Evolutionary conservation across 352 stramenopile species (phyloP).

Genomic region (Pythium oligandrum): DNA sequence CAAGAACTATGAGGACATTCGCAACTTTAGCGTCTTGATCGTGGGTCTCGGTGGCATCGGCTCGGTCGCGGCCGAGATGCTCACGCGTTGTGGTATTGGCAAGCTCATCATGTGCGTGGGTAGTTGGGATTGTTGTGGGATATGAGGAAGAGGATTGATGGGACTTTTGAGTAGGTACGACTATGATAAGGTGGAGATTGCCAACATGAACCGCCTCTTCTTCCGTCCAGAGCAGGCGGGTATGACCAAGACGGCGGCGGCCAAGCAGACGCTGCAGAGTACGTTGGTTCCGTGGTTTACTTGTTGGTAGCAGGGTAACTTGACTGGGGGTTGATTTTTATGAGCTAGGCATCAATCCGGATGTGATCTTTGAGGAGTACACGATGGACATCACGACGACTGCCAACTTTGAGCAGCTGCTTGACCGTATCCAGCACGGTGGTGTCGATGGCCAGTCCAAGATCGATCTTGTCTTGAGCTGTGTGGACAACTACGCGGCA

Average conservation of each 20-base stretch:
- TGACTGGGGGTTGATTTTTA: too few species aligned
- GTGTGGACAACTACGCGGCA: constrained; percentile 89
- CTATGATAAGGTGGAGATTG: constrained; percentile 88
- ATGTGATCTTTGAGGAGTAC: constrained; percentile 86
- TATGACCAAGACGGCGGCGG: constrained; percentile 84
- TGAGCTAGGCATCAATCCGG: constrained; percentile 76
- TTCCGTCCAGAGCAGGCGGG: constrained; percentile 84
- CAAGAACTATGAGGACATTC: constrained; percentile 86
- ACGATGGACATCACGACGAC: constrained; percentile 86
- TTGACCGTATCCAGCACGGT: constrained; percentile 71
- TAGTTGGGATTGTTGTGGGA: too few species aligned
- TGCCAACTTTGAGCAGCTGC: constrained; percentile 78
- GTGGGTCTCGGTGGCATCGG: constrained; percentile 85
- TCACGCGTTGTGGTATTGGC: constrained; percentile 85
- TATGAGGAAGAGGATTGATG: background rate
- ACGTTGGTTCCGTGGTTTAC: constrained; percentile 10
- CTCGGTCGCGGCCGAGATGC: constrained; percentile 86
- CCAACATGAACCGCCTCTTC: constrained; percentile 91
- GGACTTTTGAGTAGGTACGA: constrained; percentile 39
- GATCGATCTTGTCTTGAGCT: constrained; percentile 84
- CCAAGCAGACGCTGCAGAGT: constrained; percentile 84
- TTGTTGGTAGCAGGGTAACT: background rate
- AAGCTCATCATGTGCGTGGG: constrained; percentile 70
- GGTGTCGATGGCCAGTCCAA: constrained; percentile 45
- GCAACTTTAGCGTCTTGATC: constrained; percentile 72